These are phyloP conservation scores for Murraya paniculata DNA, from an alignment of 345 rosid species.

Conservation along the genomic window DNA sequence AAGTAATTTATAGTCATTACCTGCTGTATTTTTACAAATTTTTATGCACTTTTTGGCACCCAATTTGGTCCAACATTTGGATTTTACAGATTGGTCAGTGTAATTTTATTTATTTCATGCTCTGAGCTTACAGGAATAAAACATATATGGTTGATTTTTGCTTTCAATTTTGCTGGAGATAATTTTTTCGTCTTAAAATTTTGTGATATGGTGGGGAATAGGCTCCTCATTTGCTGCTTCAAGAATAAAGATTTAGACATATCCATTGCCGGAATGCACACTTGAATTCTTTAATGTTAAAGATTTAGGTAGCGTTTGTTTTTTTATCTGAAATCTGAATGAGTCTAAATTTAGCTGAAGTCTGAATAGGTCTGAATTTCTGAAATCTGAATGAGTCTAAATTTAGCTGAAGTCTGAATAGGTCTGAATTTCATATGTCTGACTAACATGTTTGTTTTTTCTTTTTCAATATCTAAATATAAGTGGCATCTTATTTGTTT, in stretches of 20 bases:
- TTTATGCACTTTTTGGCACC: background rate
- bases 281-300: constrained; percentile 24
- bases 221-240: background rate
- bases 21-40: constrained; percentile 1
- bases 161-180: background rate
- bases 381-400: no score
- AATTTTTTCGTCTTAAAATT: background rate
- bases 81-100: constrained; percentile 10
- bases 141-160: background rate
- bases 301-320: no score
- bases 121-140: constrained; percentile 9
- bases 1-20: constrained; percentile 2
- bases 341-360: no score
- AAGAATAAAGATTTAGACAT: background rate
- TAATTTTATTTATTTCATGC: constrained; percentile 18
- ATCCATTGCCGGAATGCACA: constrained; percentile 10
- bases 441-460: no score
- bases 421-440: no score
- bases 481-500: no score
- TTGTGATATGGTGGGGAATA: background rate
- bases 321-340: no score
- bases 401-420: no score
- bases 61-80: constrained; percentile 3
- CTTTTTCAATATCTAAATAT: no score
- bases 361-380: no score